Base-by-base conservation (phyloP, 805 yeast species). In the Candida rishiriensis region DNA sequence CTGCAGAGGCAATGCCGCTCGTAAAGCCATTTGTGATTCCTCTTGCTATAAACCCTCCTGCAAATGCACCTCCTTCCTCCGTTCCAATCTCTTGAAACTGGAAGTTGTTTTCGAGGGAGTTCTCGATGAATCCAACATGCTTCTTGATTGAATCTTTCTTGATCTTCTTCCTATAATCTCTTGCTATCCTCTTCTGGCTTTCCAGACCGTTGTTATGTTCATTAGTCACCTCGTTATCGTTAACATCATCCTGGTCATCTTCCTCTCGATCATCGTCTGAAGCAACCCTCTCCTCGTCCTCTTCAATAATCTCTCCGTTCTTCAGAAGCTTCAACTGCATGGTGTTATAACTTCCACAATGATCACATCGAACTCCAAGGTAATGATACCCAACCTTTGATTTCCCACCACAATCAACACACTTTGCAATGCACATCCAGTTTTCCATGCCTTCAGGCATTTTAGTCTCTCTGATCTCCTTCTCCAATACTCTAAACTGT, bases 321-420 rank as follows among this genome's bases (percentile, higher is more conserved):
- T 88, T 88, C 44, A 85, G 70, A 43, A 88, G 61, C 56, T 77
- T 78, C 44, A 80, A 52, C 59, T 87, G 91, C 46, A 79, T 79
- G 2, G 97, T 90, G 63, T 90, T 90, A 63, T 89, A 90, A 59
- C 95, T 85, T 46, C 77, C 75, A 65, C 97, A 90, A 60, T 83
- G 88, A 52, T 82, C 84, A 63, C 98, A 90, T 60, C 84, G 85
- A 49, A 88, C 71, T 1, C 98, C 98, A 54, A 90, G 65, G 40
- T 89, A 81, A 64, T 90, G 97, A 64, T 85, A 90, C 11, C 75
- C 67, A 15, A 83, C 82, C 48, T 80, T 76, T 18, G 89, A 79
- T 64, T 84, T 85, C 15, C 93, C 91, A 42, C 81, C 81, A 64
- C 98, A 90, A 64, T 90, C 98, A 61, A 86, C 85, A 66, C 95